Conservation (phyloP, 495 filamentous ascomycete species). For the Hypoxylon lienhwacheense region DNA sequence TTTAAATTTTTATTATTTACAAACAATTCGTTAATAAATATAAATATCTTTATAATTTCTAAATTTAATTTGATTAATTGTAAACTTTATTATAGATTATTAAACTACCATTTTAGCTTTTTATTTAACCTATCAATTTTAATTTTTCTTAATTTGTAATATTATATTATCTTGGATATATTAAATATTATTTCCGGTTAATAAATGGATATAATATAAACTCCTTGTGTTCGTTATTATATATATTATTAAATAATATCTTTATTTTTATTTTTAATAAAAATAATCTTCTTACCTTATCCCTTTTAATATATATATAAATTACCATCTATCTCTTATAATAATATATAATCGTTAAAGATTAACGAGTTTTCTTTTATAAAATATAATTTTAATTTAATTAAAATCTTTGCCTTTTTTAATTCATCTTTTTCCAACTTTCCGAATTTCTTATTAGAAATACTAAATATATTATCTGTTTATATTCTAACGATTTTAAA, state of each 20-base stretch:
- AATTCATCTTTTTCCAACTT: background rate
- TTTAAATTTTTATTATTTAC: background rate
- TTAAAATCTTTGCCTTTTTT: background rate
- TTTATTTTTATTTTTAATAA: too few relatives aligned
- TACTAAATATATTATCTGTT: background rate
- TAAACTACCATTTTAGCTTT: background rate
- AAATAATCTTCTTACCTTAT: background rate
- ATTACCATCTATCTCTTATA: background rate
- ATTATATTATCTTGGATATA: background rate
- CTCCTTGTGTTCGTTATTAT: too few relatives aligned
- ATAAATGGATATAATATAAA: too few relatives aligned
- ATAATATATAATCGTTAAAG: background rate
- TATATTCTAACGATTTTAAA: background rate
- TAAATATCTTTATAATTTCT: background rate
- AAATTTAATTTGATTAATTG: background rate
- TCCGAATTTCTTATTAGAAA: background rate
- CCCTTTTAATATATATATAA: background rate
- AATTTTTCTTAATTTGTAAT: background rate
- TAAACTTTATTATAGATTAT: background rate
- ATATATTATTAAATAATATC: background rate
- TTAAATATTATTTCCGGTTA: too few relatives aligned
- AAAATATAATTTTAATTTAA: background rate
- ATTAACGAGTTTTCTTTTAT: background rate
- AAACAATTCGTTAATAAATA: background rate
- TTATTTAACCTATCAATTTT: too few relatives aligned